Evolutionary conservation across 371 early-diverging fungal species (phyloP), one percentile per base, ranked within the genome.

Genomic region (Vairimorpha ceranae): DNA sequence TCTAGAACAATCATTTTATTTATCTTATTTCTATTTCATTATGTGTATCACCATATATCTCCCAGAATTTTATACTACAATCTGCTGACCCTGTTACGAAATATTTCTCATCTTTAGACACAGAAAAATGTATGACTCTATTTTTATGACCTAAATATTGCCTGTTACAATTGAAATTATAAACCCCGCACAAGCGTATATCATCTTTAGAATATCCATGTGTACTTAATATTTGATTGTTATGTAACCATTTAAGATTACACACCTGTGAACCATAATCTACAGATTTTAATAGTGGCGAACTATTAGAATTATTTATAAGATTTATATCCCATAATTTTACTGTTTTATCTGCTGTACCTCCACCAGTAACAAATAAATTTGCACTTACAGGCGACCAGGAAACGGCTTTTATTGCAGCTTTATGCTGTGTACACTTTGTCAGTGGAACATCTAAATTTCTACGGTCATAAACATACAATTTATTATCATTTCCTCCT

Each of bases 121-220:
- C 67, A 2, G 79, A 76, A 75, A 85, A 85, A 66, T 85, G 83
- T 29, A 83, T 83, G 15, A 85, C 83, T 67, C 85, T 46, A 72
- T 79, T 83, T 29, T 66, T 76, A 72, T 85, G 85, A 8, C 79
- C 80, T 61, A 77, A 63, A 51, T 74, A 74, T 41, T 60, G 45
- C 41, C 43, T 76, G 25, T 63, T 35, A 19, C 70, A 41, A 23
- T 65, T 67, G 38, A 74, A 65, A 56, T 68, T 30, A 15, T 59
- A 27, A 17, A 51, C 15, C 0, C 38, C 48, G 15, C 54, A 68
- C 2, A 84, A 52, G 33, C 82, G 80, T 21, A 75, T 77, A 69
- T 85, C 85, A 70, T 85, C 77, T 38, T 82, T 75, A 21, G 85
- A 80, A 75, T 85, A 85, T 59, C 85, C 85, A 64, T 83, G 83